phyloP scores from a whole-genome alignment of 331 rosid species.

The Malus hybrid region DNA sequence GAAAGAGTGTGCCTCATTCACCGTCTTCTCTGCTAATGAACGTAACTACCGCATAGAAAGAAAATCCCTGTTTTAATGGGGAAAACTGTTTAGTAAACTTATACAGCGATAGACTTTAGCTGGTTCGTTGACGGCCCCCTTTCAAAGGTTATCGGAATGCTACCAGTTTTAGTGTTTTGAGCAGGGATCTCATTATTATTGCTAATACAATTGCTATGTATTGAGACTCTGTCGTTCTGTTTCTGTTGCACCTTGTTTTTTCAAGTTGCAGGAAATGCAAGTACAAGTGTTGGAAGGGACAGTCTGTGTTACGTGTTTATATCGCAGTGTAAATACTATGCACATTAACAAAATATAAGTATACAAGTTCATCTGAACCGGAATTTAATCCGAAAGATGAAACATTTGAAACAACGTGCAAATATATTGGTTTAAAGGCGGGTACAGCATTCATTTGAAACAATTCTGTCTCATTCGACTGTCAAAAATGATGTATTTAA shows the following conservation, averaged over 20 bases:
- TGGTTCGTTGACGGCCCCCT: not conserved
- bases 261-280: not conserved
- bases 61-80: conserved; percentile 40
- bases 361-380: too few relatives aligned
- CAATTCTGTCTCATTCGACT: not conserved
- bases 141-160: not conserved
- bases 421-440: not conserved
- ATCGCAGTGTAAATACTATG: not conserved
- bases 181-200: conserved; percentile 9
- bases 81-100: conserved; percentile 19
- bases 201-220: not conserved
- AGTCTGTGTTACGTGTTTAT: not conserved
- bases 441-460: not conserved
- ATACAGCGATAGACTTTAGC: not conserved
- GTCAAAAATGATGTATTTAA: too few relatives aligned
- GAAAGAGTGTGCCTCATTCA: conserved; percentile 26
- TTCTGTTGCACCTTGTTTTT: not conserved
- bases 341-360: not conserved
- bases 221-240: not conserved
- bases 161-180: conserved; percentile 2
- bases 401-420: too few relatives aligned
- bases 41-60: conserved; percentile 15
- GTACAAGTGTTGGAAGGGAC: not conserved
- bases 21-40: conserved; percentile 28
- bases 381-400: too few relatives aligned